Evolutionary conservation across 2,329 filamentous ascomycete species (phyloP).

Genomic region (Dendrostoma leiphaemia): DNA sequence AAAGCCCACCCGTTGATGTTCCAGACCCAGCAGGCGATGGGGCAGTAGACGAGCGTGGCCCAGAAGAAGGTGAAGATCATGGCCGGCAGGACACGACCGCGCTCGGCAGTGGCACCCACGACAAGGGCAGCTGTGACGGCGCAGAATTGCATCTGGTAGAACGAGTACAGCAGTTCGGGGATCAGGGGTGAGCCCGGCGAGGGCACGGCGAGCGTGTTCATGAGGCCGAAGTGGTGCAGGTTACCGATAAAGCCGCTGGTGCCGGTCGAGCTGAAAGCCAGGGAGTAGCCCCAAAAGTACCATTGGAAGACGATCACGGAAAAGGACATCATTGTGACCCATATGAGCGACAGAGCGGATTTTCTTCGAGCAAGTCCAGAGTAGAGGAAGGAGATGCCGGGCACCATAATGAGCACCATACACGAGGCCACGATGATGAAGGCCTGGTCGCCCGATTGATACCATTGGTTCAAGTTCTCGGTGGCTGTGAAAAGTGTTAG

Average conservation of each 20-base stretch:
- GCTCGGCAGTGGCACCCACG: slow-evolving; percentile 88
- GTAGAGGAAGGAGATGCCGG: slow-evolving; percentile 95
- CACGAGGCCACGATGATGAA: slow-evolving; percentile 88
- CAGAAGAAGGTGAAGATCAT: slow-evolving; percentile 97
- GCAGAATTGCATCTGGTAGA: slow-evolving; percentile 99
- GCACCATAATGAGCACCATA: slow-evolving; percentile 96
- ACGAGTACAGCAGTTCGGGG: slow-evolving; percentile 86
- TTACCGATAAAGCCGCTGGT: slow-evolving; percentile 92
- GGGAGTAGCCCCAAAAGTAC: slow-evolving; percentile 99
- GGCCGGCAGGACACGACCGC: slow-evolving; percentile 85
- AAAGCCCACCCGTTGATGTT: slow-evolving; percentile 91
- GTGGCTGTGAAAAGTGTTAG: slow-evolving; percentile 56
- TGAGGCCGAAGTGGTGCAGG: slow-evolving; percentile 83
- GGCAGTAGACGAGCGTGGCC: slow-evolving; percentile 97
- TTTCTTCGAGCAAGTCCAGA: slow-evolving; percentile 96
- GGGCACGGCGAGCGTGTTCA: slow-evolving; percentile 78
- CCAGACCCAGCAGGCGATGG: slow-evolving; percentile 95
- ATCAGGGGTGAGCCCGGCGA: slow-evolving; percentile 86
- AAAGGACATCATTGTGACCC: slow-evolving; percentile 92
- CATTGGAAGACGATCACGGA: slow-evolving; percentile 95
- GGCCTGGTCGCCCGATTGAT: slow-evolving; percentile 84
- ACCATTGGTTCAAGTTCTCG: slow-evolving; percentile 96
- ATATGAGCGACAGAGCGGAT: slow-evolving; percentile 94
- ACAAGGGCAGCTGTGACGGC: slow-evolving; percentile 89
- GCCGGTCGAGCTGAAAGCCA: slow-evolving; percentile 81